Conservation (phyloP, 176 grass and related monocot genomes). For the Chloris gayana region DNA sequence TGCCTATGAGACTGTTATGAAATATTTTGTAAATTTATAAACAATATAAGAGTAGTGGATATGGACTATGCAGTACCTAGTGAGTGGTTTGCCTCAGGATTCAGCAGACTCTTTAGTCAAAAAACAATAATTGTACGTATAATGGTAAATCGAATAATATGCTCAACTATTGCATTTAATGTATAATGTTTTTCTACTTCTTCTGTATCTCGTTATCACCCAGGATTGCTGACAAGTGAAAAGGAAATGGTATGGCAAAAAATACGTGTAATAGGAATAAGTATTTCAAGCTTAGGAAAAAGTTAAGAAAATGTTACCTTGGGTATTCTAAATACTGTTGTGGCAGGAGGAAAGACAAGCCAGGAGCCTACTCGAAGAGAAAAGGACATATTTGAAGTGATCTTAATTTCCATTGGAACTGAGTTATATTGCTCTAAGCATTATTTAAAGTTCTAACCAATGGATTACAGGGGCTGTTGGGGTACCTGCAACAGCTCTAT, state of each 20-base stretch:
- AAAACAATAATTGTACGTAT: background rate
- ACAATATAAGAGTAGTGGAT: background rate
- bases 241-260: background rate
- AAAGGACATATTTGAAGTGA: background rate
- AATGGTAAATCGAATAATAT: constrained; percentile 11
- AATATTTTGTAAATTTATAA: background rate
- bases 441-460: background rate
- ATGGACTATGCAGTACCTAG: constrained; percentile 1
- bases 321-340: constrained; percentile 83
- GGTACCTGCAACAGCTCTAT: constrained; percentile 83
- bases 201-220: background rate
- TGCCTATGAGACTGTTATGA: background rate
- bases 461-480: background rate
- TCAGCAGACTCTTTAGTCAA: background rate
- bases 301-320: constrained; percentile 59
- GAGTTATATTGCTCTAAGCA: constrained; percentile 26
- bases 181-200: background rate
- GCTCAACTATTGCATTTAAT: background rate
- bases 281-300: background rate
- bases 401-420: background rate
- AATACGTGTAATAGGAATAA: background rate
- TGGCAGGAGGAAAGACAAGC: constrained; percentile 89
- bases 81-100: background rate
- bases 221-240: background rate
- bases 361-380: constrained; percentile 66